Evolutionary conservation across 768 basidiomycete genomes (phyloP).

Genomic region (Mycena vulgaris): DNA sequence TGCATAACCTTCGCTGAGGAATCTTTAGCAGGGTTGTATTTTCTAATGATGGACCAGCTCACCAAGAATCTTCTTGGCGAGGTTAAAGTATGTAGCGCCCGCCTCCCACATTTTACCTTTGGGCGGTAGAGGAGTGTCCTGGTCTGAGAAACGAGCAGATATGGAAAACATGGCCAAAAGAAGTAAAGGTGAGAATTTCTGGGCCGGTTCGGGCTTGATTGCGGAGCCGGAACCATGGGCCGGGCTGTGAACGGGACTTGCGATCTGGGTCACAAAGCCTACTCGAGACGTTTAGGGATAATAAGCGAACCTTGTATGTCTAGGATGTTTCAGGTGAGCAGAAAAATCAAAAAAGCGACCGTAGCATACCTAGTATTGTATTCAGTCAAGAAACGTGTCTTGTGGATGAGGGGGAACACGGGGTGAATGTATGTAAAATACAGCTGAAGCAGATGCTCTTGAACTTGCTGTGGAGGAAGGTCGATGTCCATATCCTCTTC

Average conservation of each 20-base stretch:
- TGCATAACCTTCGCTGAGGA: constrained; percentile 73
- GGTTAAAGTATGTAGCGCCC: constrained; percentile 74
- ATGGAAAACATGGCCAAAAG: constrained; percentile 88
- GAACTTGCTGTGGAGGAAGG: constrained; percentile 74
- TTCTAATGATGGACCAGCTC: constrained; percentile 38
- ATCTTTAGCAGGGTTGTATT: constrained; percentile 14
- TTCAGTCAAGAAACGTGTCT: constrained; percentile 75
- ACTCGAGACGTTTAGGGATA: background rate
- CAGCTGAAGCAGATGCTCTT: constrained; percentile 78
- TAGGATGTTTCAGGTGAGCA: constrained; percentile 3
- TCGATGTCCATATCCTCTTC: constrained; percentile 62
- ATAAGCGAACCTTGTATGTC: constrained; percentile 28
- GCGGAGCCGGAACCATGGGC: constrained; percentile 47
- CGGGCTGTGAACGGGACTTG: constrained; percentile 46
- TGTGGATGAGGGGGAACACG: constrained; percentile 86
- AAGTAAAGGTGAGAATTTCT: constrained; percentile 77
- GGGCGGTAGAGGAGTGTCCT: constrained; percentile 61
- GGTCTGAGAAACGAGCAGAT: constrained; percentile 79
- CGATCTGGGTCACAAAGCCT: background rate
- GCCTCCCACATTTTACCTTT: constrained; percentile 80
- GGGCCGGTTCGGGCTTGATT: constrained; percentile 68
- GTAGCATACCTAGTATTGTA: constrained; percentile 66
- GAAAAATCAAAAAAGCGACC: background rate
- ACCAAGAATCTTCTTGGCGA: constrained; percentile 78
- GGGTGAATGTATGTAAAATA: constrained; percentile 92